These are phyloP conservation scores for Metschnikowia kofuensis DNA, from an alignment of 805 yeast species.

Conservation along the genomic window DNA sequence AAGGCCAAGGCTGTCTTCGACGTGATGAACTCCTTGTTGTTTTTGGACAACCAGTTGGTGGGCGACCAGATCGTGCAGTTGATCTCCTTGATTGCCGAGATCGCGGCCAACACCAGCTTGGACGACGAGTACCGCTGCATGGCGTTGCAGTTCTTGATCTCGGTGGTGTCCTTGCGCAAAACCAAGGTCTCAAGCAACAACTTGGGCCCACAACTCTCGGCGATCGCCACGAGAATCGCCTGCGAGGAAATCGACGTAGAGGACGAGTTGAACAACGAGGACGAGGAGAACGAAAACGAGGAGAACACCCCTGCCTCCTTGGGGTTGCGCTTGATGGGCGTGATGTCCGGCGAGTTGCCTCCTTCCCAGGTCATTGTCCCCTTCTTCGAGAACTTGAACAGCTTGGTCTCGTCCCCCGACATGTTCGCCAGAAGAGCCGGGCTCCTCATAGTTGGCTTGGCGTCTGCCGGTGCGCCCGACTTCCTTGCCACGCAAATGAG, in stretches of 20 bases:
- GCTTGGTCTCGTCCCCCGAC: conserved; percentile 50
- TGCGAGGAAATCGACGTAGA: conserved; percentile 75
- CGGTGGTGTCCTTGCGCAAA: conserved; percentile 77
- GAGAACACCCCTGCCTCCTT: conserved; percentile 77
- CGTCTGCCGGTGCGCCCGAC: conserved; percentile 94
- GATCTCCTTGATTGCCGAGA: conserved; percentile 70
- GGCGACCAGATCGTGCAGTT: conserved; percentile 72
- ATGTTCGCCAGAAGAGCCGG: conserved; percentile 85
- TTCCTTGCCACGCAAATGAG: conserved; percentile 73
- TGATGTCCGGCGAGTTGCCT: conserved; percentile 80
- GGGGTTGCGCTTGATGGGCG: conserved; percentile 76
- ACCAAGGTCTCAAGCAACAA: conserved; percentile 75
- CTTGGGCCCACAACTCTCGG: conserved; percentile 77
- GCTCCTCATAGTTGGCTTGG: conserved; percentile 73
- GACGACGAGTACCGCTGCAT: conserved; percentile 82
- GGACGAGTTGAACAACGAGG: conserved; percentile 72
- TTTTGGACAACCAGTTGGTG: conserved; percentile 72
- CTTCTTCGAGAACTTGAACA: conserved; percentile 60
- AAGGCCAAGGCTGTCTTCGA: conserved; percentile 75
- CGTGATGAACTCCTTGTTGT: conserved; percentile 75
- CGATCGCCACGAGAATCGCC: conserved; percentile 71
- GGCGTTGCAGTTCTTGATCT: conserved; percentile 79
- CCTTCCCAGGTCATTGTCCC: conserved; percentile 89
- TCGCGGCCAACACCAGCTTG: conserved; percentile 59
- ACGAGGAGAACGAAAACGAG: conserved; percentile 90